Evolutionary conservation across 2,329 filamentous ascomycete genomes (phyloP), one percentile per base, ranked within the genome.

Genomic region (Furcasterigmium furcatum): DNA sequence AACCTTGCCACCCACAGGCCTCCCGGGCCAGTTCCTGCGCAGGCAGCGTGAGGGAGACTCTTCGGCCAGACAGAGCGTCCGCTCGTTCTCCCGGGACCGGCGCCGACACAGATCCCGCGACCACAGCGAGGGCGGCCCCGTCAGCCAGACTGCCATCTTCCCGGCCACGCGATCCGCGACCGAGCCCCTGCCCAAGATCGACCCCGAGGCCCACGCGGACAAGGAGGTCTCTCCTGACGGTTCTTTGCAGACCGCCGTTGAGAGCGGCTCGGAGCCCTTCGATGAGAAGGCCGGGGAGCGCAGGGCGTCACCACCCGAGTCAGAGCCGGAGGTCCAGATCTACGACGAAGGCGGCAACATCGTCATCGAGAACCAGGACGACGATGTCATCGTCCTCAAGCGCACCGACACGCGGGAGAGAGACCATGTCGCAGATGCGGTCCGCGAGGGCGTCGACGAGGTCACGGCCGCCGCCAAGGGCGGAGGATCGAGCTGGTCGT

Each of bases 111-210:
- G 77, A 70, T 84, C 76, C 62, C 85, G 80, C 74, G 85, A 89
- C 51, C 79, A 80, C 49, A 84, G 79, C n/a, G 78, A 80, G 55
- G 94, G 94, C 50, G 94, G 94, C 0, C 94, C 91, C 4, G 86
- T 97, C 55, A 88, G 81, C 49, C 84, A 95, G 59, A 96, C 92
- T 29, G 94, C 94, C 20, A 96, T 97, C 55, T 84, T 80, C 53
- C 94, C 94, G 3, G 70, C 73, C 47, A 71, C 73, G 12, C 69
- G 66, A 42, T 48, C 55, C 18, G 46, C 54, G 18, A 49, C 51
- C 9, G 54, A 57, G 9, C 52, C 54, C 5, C 44, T n/a, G 46
- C 51, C 22, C 36, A 47, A 45, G n/a, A 4, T 10, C 5, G 34
- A 36, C n/a, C 34, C 12, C 18, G 34, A 36, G n/a, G 18, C n/a